Percentiles rank a stretch among this genome's conserved stretches.
These are phyloP conservation scores for Xylaria acuta DNA, from an alignment of 495 filamentous ascomycete genomes.

Conservation along the genomic window DNA sequence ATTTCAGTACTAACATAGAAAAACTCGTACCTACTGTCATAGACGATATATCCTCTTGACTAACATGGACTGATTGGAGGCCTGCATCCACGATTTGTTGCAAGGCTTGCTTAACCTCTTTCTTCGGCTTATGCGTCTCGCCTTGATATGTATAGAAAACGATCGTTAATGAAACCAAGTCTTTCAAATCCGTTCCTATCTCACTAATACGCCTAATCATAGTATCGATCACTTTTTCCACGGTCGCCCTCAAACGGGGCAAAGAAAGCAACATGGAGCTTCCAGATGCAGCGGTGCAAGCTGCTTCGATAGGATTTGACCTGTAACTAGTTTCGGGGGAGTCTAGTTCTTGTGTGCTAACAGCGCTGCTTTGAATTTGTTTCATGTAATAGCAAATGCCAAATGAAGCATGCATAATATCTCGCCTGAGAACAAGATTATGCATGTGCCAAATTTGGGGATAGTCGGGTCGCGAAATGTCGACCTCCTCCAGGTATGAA, in stretches of 20 bases:
- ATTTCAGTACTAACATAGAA: not conserved
- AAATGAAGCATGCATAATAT: slow-evolving; percentile 46
- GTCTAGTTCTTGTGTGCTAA: not conserved
- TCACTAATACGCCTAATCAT: slow-evolving; percentile 38
- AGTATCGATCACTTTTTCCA: slow-evolving; percentile 40
- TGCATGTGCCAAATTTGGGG: slow-evolving; percentile 44
- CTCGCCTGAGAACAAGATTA: slow-evolving; percentile 42
- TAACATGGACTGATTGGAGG: slow-evolving; percentile 34
- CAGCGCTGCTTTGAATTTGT: slow-evolving; percentile 27
- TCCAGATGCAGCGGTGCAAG: slow-evolving; percentile 32
- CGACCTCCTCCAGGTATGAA: slow-evolving; percentile 45
- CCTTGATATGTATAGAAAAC: slow-evolving; percentile 42
- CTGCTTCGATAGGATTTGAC: slow-evolving; percentile 30
- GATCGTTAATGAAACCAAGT: slow-evolving; percentile 42
- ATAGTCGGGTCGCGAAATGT: slow-evolving; percentile 38
- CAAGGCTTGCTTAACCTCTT: slow-evolving; percentile 35
- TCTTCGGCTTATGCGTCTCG: slow-evolving; percentile 36
- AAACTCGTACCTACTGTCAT: slow-evolving; percentile 31
- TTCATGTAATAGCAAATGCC: slow-evolving; percentile 49
- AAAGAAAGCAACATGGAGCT: slow-evolving; percentile 38
- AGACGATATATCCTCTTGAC: slow-evolving; percentile 37
- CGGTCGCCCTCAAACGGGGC: slow-evolving; percentile 37
- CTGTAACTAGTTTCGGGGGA: slow-evolving; percentile 12
- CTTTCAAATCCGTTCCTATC: slow-evolving; percentile 42
- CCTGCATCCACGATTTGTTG: slow-evolving; percentile 40